A percentile compares a stretch with the other conserved stretches of the same genome.
These are phyloP conservation scores for Chalciporus chontae DNA, from an alignment of 768 basidiomycete genomes.

Conservation along the genomic window DNA sequence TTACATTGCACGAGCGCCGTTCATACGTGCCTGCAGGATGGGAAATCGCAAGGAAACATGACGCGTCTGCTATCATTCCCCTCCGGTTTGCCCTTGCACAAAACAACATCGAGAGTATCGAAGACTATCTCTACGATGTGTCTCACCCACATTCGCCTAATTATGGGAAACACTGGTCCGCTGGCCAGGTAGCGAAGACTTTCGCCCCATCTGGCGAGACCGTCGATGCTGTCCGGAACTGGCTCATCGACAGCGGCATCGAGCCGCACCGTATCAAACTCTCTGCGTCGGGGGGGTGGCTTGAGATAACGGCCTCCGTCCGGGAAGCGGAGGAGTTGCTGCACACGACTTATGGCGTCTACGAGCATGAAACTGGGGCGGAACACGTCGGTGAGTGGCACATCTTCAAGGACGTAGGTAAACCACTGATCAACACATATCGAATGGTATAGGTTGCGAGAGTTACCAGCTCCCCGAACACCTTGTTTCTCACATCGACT, in stretches of 20 bases:
- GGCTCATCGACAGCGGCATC: conserved; percentile 41
- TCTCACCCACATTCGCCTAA: conserved; percentile 42
- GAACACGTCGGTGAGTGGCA: conserved; percentile 35
- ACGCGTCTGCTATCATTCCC: conserved; percentile 34
- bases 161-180: conserved; percentile 47
- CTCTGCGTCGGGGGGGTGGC: conserved; percentile 35
- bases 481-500: conserved; percentile 37
- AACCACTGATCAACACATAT: neutral
- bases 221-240: conserved; percentile 35
- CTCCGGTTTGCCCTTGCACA: conserved; percentile 46
- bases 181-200: conserved; percentile 35
- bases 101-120: conserved; percentile 37
- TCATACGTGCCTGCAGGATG: conserved; percentile 38
- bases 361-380: conserved; percentile 34
- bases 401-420: neutral
- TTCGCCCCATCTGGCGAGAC: conserved; percentile 41
- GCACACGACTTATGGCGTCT: conserved; percentile 40
- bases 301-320: conserved; percentile 39
- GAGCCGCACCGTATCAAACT: conserved; percentile 32
- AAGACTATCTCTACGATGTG: conserved; percentile 40
- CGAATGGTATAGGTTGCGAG: conserved; percentile 32
- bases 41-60: conserved; percentile 29
- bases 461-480: conserved; percentile 40
- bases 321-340: conserved; percentile 44
- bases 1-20: conserved; percentile 25